Conservation (phyloP, 2,329 filamentous ascomycete genomes). For the Metarhizium anisopliae region DNA sequence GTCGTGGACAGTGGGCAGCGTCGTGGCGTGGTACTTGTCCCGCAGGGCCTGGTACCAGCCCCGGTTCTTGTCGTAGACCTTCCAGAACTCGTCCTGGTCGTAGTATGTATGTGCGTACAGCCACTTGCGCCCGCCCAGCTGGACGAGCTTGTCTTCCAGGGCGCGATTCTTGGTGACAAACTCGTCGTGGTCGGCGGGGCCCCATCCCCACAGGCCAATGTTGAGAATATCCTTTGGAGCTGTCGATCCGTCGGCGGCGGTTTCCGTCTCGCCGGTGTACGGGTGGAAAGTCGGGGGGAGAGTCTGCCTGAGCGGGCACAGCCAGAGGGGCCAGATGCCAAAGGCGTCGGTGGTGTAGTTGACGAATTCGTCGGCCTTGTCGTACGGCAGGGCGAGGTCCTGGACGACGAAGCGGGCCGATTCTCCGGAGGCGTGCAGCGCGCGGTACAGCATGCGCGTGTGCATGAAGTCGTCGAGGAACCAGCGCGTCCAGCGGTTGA, state of each 20-base stretch:
- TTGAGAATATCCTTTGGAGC: slow-evolving; percentile 41
- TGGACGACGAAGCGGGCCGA: slow-evolving; percentile 59
- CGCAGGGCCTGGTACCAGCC: slow-evolving; percentile 54
- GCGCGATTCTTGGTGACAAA: slow-evolving; percentile 63
- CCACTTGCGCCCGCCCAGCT: slow-evolving; percentile 75
- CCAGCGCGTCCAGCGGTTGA: slow-evolving; percentile 56
- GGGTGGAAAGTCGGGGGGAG: slow-evolving; percentile 47
- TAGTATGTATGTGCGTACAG: slow-evolving; percentile 84
- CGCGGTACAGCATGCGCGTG: slow-evolving; percentile 66
- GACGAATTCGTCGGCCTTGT: slow-evolving; percentile 41
- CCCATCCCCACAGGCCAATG: slow-evolving; percentile 73
- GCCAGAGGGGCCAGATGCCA: slow-evolving; percentile 51
- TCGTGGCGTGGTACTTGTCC: slow-evolving; percentile 50
- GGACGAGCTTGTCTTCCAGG: slow-evolving; percentile 59
- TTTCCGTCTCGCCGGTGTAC: slow-evolving; percentile 30
- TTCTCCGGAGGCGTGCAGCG: slow-evolving; percentile 58
- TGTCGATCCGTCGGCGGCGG: slow-evolving; percentile 8
- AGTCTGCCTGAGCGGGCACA: slow-evolving; percentile 44
- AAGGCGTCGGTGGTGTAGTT: slow-evolving; percentile 43
- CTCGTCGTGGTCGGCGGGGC: slow-evolving; percentile 42
- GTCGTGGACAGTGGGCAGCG: slow-evolving; percentile 59
- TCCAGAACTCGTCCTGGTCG: slow-evolving; percentile 61
- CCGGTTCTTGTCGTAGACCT: slow-evolving; percentile 43
- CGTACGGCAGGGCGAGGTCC: slow-evolving; percentile 52
- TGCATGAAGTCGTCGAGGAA: slow-evolving; percentile 65